phyloP scores from a whole-genome alignment of 768 basidiomycete genomes.

The Naematelia encephala region DNA sequence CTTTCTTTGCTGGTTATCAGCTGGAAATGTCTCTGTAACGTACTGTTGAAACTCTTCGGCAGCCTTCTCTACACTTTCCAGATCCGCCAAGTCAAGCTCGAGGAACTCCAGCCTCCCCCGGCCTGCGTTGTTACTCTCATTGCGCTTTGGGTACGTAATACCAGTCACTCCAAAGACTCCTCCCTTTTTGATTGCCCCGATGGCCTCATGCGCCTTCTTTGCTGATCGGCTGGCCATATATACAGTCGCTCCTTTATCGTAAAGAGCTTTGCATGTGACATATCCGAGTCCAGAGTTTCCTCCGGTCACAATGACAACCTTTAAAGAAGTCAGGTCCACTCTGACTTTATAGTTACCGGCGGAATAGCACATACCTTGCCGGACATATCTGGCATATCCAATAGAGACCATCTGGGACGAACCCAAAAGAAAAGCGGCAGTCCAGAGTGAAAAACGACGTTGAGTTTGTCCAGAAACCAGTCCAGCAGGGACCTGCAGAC shows the following conservation, averaged over 20 bases:
- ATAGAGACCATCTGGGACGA: slow-evolving; percentile 25
- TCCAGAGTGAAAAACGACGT: slow-evolving; percentile 24
- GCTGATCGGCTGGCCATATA: slow-evolving; percentile 37
- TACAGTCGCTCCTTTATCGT: slow-evolving; percentile 35
- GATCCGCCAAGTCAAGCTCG: slow-evolving; percentile 38
- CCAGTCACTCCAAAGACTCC: neutral
- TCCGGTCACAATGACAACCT: slow-evolving; percentile 41
- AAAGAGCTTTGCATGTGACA: slow-evolving; percentile 29
- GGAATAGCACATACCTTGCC: slow-evolving; percentile 29
- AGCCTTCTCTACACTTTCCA: slow-evolving; percentile 28
- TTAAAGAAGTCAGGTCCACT: neutral
- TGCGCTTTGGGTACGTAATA: neutral
- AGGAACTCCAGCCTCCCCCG: slow-evolving; percentile 25
- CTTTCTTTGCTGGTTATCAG: slow-evolving; percentile 16
- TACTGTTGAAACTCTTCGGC: slow-evolving; percentile 26
- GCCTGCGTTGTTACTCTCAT: neutral
- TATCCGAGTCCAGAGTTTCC: slow-evolving; percentile 42
- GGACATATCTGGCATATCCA: slow-evolving; percentile 35
- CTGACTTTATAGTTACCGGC: neutral
- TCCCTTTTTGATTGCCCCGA: slow-evolving; percentile 25
- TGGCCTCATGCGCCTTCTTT: slow-evolving; percentile 28
- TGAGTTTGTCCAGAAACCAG: slow-evolving; percentile 2
- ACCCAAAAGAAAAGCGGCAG: slow-evolving; percentile 36
- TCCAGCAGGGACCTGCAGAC: neutral
- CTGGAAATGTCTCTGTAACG: too few species aligned